Conservation (phyloP, 331 rosid species). For the Quercus tomentella region DNA sequence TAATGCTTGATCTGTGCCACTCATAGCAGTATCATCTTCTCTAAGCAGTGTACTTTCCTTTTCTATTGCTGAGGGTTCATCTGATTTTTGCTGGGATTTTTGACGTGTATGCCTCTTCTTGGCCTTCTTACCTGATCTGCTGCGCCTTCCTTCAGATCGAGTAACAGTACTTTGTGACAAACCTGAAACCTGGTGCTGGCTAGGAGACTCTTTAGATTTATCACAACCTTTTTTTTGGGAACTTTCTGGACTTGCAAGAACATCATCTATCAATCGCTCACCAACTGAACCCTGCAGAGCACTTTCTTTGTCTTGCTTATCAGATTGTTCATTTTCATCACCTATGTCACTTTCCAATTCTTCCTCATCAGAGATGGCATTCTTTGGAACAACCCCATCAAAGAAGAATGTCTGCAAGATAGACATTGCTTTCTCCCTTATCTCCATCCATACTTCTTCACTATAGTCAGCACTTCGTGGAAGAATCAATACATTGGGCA, state of each 20-base stretch:
- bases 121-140: slow-evolving; percentile 93
- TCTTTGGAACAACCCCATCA: slow-evolving; percentile 76
- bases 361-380: slow-evolving; percentile 79
- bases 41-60: slow-evolving; percentile 71
- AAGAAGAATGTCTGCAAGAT: slow-evolving; percentile 83
- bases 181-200: slow-evolving; percentile 65
- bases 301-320: slow-evolving; percentile 53
- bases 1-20: slow-evolving; percentile 93
- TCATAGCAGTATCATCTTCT: slow-evolving; percentile 87
- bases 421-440: slow-evolving; percentile 94
- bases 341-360: slow-evolving; percentile 62
- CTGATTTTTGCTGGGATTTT: slow-evolving; percentile 71
- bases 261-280: slow-evolving; percentile 52
- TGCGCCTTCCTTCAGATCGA: slow-evolving; percentile 83
- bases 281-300: slow-evolving; percentile 48
- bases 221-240: slow-evolving; percentile 57
- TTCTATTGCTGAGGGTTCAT: slow-evolving; percentile 57
- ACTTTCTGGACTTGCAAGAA: slow-evolving; percentile 58
- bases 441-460: slow-evolving; percentile 99
- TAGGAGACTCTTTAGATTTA: slow-evolving; percentile 51
- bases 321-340: slow-evolving; percentile 62
- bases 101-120: slow-evolving; percentile 90
- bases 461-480: slow-evolving; percentile 99
- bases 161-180: slow-evolving; percentile 59
- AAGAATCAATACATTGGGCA: slow-evolving; percentile 99